phyloP scores from a whole-genome alignment of 495 filamentous ascomycete genomes.

The Penicillium verhagenii region DNA sequence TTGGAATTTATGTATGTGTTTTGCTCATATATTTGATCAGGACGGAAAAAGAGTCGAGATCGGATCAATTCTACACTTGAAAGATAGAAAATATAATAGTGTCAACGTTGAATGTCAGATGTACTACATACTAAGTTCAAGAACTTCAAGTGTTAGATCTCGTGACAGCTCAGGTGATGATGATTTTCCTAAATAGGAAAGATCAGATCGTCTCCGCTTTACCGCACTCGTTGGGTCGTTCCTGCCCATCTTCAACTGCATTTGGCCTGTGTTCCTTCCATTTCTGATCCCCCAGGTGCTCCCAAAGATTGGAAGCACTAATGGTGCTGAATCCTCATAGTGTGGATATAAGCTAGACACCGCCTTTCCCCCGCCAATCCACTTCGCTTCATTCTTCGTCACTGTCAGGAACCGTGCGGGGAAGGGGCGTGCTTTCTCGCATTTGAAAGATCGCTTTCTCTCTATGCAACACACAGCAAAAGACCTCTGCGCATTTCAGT shows the following conservation, averaged over 20 bases:
- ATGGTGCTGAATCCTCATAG: background rate
- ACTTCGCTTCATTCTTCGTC: background rate
- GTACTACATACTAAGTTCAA: too few species aligned
- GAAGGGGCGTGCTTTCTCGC: constrained; percentile 1
- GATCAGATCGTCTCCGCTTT: background rate
- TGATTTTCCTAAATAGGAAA: background rate
- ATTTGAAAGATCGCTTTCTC: background rate
- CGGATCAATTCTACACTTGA: too few species aligned
- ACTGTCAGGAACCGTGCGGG: constrained; percentile 13
- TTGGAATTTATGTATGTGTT: too few species aligned
- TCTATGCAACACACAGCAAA: too few species aligned
- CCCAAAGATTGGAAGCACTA: background rate
- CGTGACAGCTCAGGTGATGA: background rate
- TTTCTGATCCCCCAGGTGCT: background rate
- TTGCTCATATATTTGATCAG: too few species aligned
- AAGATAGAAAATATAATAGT: too few species aligned
- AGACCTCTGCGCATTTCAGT: background rate
- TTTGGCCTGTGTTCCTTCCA: background rate
- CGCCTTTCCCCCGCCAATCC: constrained; percentile 5
- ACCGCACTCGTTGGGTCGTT: background rate
- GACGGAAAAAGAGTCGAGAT: too few species aligned
- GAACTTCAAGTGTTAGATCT: too few species aligned
- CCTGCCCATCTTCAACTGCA: background rate
- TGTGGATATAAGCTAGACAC: background rate
- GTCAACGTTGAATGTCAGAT: too few species aligned